Conservation (phyloP, 306 rosid species). For the Hippophae tibetana region DNA sequence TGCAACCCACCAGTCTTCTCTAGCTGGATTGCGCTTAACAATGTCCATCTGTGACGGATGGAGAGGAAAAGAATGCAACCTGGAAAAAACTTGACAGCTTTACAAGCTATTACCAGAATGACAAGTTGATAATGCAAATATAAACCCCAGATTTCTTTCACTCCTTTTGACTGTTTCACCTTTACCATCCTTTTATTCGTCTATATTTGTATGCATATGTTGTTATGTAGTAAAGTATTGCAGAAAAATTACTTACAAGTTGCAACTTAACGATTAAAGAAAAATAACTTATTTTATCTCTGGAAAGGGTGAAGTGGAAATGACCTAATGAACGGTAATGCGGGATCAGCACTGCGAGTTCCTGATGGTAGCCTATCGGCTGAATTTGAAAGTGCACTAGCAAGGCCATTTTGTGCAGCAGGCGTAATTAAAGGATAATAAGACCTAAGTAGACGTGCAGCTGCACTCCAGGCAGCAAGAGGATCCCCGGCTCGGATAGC, state of each 20-base stretch:
- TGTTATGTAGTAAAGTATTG: no score
- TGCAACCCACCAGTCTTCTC: constrained; percentile 98
- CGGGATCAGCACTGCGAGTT: constrained; percentile 88
- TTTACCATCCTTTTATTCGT: not conserved
- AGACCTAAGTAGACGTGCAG: constrained; percentile 85
- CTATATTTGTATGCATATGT: not conserved
- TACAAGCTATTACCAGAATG: constrained; percentile 11
- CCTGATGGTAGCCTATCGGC: constrained; percentile 86
- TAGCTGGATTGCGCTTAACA: constrained; percentile 75
- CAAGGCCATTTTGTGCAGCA: constrained; percentile 88
- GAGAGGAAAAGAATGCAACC: constrained; percentile 84
- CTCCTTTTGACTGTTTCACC: not conserved
- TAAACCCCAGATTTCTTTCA: not conserved
- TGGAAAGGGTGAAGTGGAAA: constrained; percentile 12
- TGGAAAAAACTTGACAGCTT: constrained; percentile 29
- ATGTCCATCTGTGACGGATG: constrained; percentile 81
- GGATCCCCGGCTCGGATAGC: constrained; percentile 98
- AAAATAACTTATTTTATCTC: constrained; percentile 1
- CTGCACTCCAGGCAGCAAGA: constrained; percentile 99
- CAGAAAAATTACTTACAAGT: no score
- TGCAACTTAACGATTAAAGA: no score
- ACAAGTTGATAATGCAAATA: not conserved
- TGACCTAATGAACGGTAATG: constrained; percentile 89
- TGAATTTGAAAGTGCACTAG: constrained; percentile 81
- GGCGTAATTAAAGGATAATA: constrained; percentile 93